These are phyloP conservation scores for Brassica hybrid DNA, from an alignment of 441 rosid species.

Conservation along the genomic window DNA sequence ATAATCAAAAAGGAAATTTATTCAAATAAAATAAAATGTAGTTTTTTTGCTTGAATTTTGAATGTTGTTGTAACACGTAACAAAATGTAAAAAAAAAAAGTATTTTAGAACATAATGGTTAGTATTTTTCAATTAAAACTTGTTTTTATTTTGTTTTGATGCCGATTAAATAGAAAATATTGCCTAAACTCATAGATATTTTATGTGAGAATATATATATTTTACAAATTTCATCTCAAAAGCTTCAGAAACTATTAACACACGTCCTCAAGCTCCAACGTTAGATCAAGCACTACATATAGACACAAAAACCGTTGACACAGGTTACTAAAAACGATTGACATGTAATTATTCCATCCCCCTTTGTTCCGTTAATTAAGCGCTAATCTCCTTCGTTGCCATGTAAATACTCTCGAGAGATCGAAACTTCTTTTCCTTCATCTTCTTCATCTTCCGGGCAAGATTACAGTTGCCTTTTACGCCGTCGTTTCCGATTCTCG, in stretches of 20 bases:
- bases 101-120: too few relatives aligned
- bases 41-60: too few relatives aligned
- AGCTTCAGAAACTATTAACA: conserved; percentile 13
- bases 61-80: too few relatives aligned
- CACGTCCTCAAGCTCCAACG: conserved; percentile 21
- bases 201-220: neutral
- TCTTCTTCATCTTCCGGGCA: conserved; percentile 30
- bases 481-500: conserved; percentile 29
- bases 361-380: conserved; percentile 13
- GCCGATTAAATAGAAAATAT: too few relatives aligned
- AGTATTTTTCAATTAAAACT: too few relatives aligned
- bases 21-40: too few relatives aligned
- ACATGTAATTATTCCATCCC: conserved; percentile 2
- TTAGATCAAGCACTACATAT: conserved; percentile 18
- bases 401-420: conserved; percentile 41
- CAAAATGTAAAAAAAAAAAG: too few relatives aligned
- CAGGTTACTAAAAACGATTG: conserved; percentile 8
- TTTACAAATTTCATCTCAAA: conserved; percentile 16
- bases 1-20: too few relatives aligned
- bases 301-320: conserved; percentile 10
- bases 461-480: conserved; percentile 10
- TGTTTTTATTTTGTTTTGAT: too few relatives aligned
- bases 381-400: conserved; percentile 38
- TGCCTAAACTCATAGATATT: neutral
- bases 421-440: conserved; percentile 43